Conservation (phyloP, 2,329 filamentous ascomycete genomes). For the Nemania sp. region DNA sequence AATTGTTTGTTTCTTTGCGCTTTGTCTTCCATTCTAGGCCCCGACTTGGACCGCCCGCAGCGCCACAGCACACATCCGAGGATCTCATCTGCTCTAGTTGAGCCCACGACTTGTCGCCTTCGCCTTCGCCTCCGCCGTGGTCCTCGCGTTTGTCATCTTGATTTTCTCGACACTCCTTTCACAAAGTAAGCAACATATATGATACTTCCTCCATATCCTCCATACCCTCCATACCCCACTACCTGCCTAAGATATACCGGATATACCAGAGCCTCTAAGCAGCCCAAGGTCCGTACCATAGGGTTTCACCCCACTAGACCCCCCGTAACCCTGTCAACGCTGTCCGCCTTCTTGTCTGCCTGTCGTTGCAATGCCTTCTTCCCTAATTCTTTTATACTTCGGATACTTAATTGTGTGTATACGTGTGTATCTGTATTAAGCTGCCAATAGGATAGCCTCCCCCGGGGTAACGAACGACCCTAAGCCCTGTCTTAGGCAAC, state of each 20-base stretch:
- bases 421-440: conserved; percentile 9
- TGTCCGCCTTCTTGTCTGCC: conserved; percentile 31
- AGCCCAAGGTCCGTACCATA: conserved; percentile 30
- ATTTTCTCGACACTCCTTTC: conserved; percentile 28
- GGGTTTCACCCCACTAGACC: conserved; percentile 31
- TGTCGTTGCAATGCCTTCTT: conserved; percentile 15
- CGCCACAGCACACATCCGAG: conserved; percentile 33
- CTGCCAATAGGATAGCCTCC: conserved; percentile 28
- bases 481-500: conserved; percentile 18
- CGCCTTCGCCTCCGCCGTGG: conserved; percentile 3
- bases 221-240: conserved; percentile 17
- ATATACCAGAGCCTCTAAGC: conserved; percentile 28
- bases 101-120: conserved; percentile 1
- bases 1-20: conserved; percentile 40
- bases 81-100: conserved; percentile 28
- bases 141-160: conserved; percentile 14
- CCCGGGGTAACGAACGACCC: conserved; percentile 14
- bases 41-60: conserved; percentile 16
- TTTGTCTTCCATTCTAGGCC: conserved; percentile 29
- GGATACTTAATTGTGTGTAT: conserved; percentile 15
- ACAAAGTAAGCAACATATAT: conserved; percentile 4
- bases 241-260: no score
- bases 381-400: conserved; percentile 2
- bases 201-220: neutral
- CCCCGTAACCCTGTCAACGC: conserved; percentile 13